Conservation (phyloP, 305 asterid genomes). For the Ajuga reptans region DNA sequence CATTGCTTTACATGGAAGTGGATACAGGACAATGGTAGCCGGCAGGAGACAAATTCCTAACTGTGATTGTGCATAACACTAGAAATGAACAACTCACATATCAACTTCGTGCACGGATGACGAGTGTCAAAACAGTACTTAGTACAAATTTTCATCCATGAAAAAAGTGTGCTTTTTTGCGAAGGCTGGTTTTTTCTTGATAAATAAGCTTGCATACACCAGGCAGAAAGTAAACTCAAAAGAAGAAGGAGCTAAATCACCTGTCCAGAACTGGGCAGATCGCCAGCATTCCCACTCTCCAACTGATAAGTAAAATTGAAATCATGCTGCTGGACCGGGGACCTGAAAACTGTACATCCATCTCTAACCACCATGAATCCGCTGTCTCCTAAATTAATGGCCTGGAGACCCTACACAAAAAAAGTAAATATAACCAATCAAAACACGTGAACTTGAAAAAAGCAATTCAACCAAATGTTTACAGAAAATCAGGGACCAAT, state of each 20-base stretch:
- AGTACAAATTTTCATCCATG: too few relatives aligned
- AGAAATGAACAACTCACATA: background rate
- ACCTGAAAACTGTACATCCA: conserved; percentile 81
- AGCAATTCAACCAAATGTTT: background rate
- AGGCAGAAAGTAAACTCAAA: conserved; percentile 4
- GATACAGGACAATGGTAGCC: background rate
- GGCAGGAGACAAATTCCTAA: background rate
- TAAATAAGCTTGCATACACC: background rate
- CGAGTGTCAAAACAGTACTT: background rate
- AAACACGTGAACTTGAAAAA: background rate
- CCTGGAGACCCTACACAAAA: conserved; percentile 67
- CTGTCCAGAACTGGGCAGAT: conserved; percentile 92
- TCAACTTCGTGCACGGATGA: background rate
- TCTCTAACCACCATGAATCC: conserved; percentile 94
- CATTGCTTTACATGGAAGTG: background rate
- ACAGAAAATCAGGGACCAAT: background rate
- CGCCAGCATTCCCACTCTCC: conserved; percentile 67
- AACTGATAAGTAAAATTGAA: conserved; percentile 78
- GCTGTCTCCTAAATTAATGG: conserved; percentile 89
- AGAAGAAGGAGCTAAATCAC: conserved; percentile 25
- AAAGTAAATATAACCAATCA: background rate
- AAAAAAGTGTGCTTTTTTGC: background rate
- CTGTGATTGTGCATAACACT: background rate
- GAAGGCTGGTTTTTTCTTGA: background rate
- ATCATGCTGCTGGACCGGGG: conserved; percentile 89